Evolutionary conservation across 352 stramenopile genomes (phyloP).

Genomic region (Globisporangium parvum): DNA sequence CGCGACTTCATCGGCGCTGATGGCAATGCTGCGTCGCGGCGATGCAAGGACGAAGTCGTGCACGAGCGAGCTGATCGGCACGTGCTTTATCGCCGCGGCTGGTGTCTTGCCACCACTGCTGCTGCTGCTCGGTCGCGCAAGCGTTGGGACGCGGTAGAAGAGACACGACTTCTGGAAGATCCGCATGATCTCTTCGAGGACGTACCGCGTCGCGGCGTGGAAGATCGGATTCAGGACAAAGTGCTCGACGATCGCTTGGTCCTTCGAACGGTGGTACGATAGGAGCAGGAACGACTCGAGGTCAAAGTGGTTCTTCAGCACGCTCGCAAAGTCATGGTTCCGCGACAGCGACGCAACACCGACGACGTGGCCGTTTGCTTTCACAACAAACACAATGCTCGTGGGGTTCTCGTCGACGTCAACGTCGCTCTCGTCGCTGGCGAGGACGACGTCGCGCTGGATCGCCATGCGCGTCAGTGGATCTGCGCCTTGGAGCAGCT

Average conservation of each 20-base stretch:
- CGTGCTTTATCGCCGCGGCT: constrained; percentile 1
- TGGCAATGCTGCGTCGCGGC: constrained; percentile 38
- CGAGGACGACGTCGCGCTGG: constrained; percentile 27
- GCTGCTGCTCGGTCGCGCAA: background rate
- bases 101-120: background rate
- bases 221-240: constrained; percentile 80
- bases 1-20: constrained; percentile 37
- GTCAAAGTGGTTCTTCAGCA: constrained; percentile 55
- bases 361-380: constrained; percentile 36
- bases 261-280: constrained; percentile 63
- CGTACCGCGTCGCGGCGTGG: constrained; percentile 38
- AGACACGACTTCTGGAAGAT: constrained; percentile 68
- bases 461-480: constrained; percentile 22
- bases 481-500: constrained; percentile 20
- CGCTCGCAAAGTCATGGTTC: constrained; percentile 39
- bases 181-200: constrained; percentile 81
- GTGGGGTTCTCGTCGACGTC: constrained; percentile 63
- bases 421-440: constrained; percentile 50
- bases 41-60: constrained; percentile 60
- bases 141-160: constrained; percentile 36
- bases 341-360: constrained; percentile 37
- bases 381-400: constrained; percentile 50
- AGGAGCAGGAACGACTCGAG: constrained; percentile 59
- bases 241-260: constrained; percentile 51
- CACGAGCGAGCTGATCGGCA: constrained; percentile 28